Conservation (phyloP, 495 filamentous ascomycete genomes). For the Durotheca rogersii region DNA sequence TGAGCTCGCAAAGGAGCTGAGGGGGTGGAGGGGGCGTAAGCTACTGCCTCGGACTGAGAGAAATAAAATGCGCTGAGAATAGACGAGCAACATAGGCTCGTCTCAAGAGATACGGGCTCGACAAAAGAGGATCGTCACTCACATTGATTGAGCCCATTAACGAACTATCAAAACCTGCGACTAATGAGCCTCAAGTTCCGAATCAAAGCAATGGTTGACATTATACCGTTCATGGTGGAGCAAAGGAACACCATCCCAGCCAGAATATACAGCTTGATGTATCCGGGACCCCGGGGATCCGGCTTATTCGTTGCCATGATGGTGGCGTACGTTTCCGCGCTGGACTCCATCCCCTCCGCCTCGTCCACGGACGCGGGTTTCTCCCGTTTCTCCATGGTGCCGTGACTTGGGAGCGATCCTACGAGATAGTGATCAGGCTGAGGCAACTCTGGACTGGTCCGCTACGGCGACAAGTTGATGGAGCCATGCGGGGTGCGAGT, state of each 20-base stretch:
- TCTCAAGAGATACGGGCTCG: too few species aligned
- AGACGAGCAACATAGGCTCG: too few species aligned
- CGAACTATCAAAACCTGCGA: slow-evolving; percentile 34
- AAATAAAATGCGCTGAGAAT: too few species aligned
- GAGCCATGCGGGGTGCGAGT: not conserved
- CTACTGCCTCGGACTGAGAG: too few species aligned
- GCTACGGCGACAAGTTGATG: too few species aligned
- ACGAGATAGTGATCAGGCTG: not conserved
- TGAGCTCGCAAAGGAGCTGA: not conserved
- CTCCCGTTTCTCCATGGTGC: slow-evolving; percentile 10
- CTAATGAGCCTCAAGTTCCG: slow-evolving; percentile 2
- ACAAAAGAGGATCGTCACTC: too few species aligned
- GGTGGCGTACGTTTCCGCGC: slow-evolving; percentile 25
- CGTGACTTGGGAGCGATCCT: slow-evolving; percentile 14
- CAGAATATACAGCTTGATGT: slow-evolving; percentile 31
- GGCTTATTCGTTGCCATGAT: slow-evolving; percentile 36
- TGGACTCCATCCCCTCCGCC: slow-evolving; percentile 21
- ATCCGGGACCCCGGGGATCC: slow-evolving; percentile 30
- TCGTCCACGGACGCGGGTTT: slow-evolving; percentile 7
- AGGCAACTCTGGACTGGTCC: slow-evolving; percentile 6
- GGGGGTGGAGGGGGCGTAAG: too few species aligned
- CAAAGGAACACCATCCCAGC: slow-evolving; percentile 34
- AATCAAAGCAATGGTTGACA: not conserved
- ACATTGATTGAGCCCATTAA: slow-evolving; percentile 41
- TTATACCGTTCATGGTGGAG: slow-evolving; percentile 34